Conservation (phyloP, 2,329 filamentous ascomycete species). For the Penicillium sp. region DNA sequence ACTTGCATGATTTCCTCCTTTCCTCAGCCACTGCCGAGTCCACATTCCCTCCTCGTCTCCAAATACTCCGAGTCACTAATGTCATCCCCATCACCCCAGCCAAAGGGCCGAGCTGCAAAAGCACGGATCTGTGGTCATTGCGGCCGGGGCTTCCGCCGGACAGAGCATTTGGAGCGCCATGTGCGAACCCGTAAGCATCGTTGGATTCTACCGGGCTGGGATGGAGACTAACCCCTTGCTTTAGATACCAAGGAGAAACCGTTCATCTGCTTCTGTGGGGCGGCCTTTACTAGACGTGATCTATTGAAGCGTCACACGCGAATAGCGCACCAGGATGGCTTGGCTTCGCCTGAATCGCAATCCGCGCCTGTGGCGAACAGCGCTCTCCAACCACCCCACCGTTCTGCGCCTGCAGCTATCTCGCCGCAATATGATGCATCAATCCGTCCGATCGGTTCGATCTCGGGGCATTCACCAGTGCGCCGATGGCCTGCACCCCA, state of each 20-base stretch:
- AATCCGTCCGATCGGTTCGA: constrained; percentile 21
- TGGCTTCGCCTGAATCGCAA: constrained; percentile 31
- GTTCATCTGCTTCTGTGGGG: constrained; percentile 37
- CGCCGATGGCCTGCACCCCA: constrained; percentile 31
- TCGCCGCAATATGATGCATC: constrained; percentile 24
- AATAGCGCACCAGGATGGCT: constrained; percentile 33
- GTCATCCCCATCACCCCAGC: constrained; percentile 33
- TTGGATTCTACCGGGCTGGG: constrained; percentile 9
- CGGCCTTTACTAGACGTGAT: constrained; percentile 37
- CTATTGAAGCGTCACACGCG: constrained; percentile 36
- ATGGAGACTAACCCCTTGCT: constrained; percentile 11
- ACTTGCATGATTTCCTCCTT: too few species aligned
- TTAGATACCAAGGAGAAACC: constrained; percentile 39
- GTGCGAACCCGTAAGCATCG: constrained; percentile 34
- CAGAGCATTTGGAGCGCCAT: constrained; percentile 38
- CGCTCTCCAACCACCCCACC: constrained; percentile 15
- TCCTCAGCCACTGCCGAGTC: constrained; percentile 9
- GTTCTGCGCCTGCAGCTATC: constrained; percentile 18
- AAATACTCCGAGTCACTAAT: constrained; percentile 30
- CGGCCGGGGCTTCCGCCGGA: constrained; percentile 34
- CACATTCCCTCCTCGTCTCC: constrained; percentile 21
- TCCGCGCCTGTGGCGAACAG: constrained; percentile 22
- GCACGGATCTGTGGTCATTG: constrained; percentile 35
- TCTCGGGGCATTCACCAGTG: constrained; percentile 21
- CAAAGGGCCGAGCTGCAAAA: constrained; percentile 29